Percentiles rank a stretch among this genome's conserved stretches.
Evolutionary conservation across 495 filamentous ascomycete species (phyloP).

Genomic region (Geoglossum glabrum): DNA sequence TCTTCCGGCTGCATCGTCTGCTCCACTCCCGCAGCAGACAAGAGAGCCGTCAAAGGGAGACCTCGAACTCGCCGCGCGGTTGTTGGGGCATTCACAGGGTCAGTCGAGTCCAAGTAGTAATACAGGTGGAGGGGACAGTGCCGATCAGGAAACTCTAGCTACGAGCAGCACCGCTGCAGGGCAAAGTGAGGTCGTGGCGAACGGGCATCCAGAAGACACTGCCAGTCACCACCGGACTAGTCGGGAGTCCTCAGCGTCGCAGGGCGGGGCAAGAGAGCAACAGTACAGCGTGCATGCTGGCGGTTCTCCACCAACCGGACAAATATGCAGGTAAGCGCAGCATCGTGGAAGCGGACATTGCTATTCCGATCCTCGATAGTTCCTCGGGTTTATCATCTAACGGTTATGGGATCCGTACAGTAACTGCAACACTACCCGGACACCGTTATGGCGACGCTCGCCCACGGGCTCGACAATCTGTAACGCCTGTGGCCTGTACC

Average conservation of each 20-base stretch:
- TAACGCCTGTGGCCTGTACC: conserved; percentile 91
- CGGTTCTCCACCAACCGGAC: neutral
- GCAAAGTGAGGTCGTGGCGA: neutral
- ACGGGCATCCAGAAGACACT: neutral
- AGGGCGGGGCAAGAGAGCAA: neutral
- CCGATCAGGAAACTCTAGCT: neutral
- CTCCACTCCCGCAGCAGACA: neutral
- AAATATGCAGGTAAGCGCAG: neutral
- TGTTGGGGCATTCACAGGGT: conserved; percentile 1
- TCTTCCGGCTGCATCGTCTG: neutral
- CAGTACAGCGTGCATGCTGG: neutral
- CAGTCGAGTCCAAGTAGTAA: neutral
- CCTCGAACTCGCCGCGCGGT: conserved; percentile 2
- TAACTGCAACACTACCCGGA: conserved; percentile 86
- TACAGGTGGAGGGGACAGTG: neutral
- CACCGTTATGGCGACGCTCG: conserved; percentile 85
- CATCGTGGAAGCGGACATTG: neutral
- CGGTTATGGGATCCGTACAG: conserved; percentile 23
- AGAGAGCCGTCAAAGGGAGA: conserved; percentile 3
- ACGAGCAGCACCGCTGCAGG: neutral
- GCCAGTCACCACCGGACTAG: neutral
- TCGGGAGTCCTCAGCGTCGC: neutral
- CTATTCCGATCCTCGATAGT: neutral
- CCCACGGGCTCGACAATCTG: conserved; percentile 88
- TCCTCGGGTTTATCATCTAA: neutral